Base-by-base conservation (phyloP, 768 basidiomycete genomes). In the Agaricus subrufescens region DNA sequence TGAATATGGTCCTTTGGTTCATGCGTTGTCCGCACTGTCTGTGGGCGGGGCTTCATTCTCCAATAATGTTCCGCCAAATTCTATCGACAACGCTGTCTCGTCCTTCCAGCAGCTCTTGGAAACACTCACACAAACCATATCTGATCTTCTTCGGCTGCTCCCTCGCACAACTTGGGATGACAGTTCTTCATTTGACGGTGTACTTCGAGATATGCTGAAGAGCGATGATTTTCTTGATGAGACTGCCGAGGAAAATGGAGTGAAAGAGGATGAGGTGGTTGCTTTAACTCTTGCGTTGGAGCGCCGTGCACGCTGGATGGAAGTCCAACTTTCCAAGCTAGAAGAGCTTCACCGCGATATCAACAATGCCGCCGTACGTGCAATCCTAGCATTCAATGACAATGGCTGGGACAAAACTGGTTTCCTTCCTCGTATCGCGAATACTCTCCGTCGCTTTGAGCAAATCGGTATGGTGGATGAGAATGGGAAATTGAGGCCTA, bases 271-370 rank as follows among this genome's bases (percentile, higher is more conserved):
- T 63, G 91, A 94, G 65, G 91, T 94, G 6, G 89, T 87, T 2
- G 87, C 87, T 15, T 73, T 94, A 58, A 94, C 91, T 1, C 73
- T 87, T 48, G 91, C 90, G 7, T 79, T 94, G 45, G 91, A 92
- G 66, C 85, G 89, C 58, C 87, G 92, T n/a, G 92, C 91, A 14
- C 79, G 89, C 43, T 94, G 91, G 90, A 93, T 94, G 89, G 91
- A 94, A 69, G 88, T 91, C 23, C 91, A 93, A 67, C 70, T 94
- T 15, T 89, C 89, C 0, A 93, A 94, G 66, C 75, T 94, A 37
- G 91, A 94, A 68, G 91, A 91, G 64, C 76, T 94, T 34, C 91
- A 94, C 62, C 86, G 89, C 29, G 91, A 94, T 61, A 93, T 94
- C 71, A 94, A 94, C 69, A 89, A 83, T 2, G 91, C 91, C 5